These are phyloP conservation scores for Collybia mongolica DNA, from an alignment of 768 basidiomycete genomes.

Conservation along the genomic window DNA sequence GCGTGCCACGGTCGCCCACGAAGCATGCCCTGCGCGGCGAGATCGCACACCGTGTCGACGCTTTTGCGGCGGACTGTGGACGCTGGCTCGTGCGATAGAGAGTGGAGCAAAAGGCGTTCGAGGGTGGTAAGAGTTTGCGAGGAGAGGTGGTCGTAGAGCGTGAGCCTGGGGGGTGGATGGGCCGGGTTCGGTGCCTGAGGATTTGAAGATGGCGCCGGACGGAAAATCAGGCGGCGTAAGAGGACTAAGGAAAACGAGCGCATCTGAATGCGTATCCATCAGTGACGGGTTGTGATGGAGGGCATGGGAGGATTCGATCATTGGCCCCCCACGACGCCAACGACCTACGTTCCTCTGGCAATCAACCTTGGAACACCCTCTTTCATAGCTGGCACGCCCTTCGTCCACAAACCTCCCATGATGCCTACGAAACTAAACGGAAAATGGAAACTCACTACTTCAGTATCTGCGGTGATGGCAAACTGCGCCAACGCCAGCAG, in stretches of 20 bases:
- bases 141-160: conserved; percentile 78
- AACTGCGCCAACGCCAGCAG: conserved; percentile 79
- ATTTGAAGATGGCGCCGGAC: conserved; percentile 38
- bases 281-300: neutral
- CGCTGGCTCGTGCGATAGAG: conserved; percentile 60
- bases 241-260: conserved; percentile 83
- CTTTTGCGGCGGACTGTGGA: conserved; percentile 64
- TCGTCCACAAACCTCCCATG: neutral
- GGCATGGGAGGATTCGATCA: neutral
- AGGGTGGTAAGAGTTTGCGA: conserved; percentile 62
- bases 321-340: neutral
- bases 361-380: neutral
- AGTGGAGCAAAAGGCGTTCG: conserved; percentile 70
- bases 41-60: conserved; percentile 74
- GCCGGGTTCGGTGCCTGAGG: conserved; percentile 12
- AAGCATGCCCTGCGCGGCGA: conserved; percentile 72
- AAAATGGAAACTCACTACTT: conserved; percentile 57
- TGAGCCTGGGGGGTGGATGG: conserved; percentile 36
- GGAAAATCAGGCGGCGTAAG: conserved; percentile 75
- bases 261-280: conserved; percentile 51
- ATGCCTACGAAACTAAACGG: neutral
- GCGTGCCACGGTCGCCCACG: conserved; percentile 83
- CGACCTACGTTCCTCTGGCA: neutral
- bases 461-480: conserved; percentile 72
- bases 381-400: neutral